These are phyloP conservation scores for Prosopis cineraria DNA, from an alignment of 306 rosid species.

Conservation along the genomic window DNA sequence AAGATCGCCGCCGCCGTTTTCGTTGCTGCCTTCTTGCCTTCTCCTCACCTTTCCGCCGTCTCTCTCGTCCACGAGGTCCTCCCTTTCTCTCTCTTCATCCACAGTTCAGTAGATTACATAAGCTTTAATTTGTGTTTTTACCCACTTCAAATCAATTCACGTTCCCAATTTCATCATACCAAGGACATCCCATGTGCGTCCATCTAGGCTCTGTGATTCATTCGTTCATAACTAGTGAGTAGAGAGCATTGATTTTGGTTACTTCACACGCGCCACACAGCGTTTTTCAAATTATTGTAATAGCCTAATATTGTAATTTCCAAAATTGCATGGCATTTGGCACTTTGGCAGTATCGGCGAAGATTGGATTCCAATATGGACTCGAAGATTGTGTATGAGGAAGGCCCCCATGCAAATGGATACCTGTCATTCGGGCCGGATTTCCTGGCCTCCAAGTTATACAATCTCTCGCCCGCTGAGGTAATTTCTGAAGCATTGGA, in stretches of 20 bases:
- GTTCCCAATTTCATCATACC: too few relatives aligned
- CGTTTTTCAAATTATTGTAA: too few relatives aligned
- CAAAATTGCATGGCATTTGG: neutral
- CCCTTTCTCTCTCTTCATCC: too few relatives aligned
- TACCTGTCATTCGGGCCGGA: slow-evolving; percentile 28
- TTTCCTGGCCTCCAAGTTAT: slow-evolving; percentile 25
- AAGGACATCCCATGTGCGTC: too few relatives aligned
- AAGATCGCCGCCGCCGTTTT: slow-evolving; percentile 56
- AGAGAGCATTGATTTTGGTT: too few relatives aligned
- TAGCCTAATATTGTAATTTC: too few relatives aligned
- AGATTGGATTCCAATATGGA: slow-evolving; percentile 21
- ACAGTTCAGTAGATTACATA: too few relatives aligned
- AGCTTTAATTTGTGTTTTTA: too few relatives aligned
- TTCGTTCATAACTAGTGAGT: too few relatives aligned
- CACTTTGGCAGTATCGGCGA: neutral
- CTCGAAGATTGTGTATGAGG: neutral
- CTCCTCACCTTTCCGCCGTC: slow-evolving; percentile 15
- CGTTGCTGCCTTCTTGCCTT: slow-evolving; percentile 43
- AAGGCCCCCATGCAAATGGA: slow-evolving; percentile 26
- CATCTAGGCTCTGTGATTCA: too few relatives aligned
- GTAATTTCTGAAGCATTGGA: slow-evolving; percentile 7
- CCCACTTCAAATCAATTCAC: too few relatives aligned
- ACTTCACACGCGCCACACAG: too few relatives aligned
- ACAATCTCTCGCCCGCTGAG: slow-evolving; percentile 48
- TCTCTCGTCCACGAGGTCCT: slow-evolving; percentile 8